Evolutionary conservation across 2,329 filamentous ascomycete species (phyloP).

Genomic region (Fusarium equiseti): DNA sequence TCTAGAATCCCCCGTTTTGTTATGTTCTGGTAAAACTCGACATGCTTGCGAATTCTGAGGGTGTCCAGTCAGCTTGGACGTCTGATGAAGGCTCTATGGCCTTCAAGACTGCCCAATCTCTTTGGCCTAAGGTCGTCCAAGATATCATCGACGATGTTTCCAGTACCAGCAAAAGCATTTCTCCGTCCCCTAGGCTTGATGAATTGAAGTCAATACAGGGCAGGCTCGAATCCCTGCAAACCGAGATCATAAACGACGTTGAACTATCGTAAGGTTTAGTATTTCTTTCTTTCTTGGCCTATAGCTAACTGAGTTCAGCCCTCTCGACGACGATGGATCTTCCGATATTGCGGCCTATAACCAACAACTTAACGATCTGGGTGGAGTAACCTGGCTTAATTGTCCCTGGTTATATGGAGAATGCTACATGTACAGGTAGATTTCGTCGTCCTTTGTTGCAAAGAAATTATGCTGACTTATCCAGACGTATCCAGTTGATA

Average conservation of each 20-base stretch:
- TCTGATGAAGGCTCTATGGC: background rate
- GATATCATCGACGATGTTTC: background rate
- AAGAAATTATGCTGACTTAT: background rate
- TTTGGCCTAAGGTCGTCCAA: background rate
- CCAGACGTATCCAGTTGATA: constrained; percentile 1
- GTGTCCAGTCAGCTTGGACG: background rate
- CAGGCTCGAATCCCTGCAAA: background rate
- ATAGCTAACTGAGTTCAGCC: background rate
- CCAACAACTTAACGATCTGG: background rate
- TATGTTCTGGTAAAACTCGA: background rate
- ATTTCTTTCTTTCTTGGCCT: rapidly evolving
- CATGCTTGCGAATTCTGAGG: background rate
- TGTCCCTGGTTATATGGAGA: constrained; percentile 21
- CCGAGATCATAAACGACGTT: background rate
- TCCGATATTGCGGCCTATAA: constrained; percentile 1
- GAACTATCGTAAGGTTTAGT: background rate
- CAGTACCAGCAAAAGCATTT: background rate
- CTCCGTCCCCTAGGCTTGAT: background rate
- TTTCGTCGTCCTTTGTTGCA: rapidly evolving
- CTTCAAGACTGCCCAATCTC: background rate
- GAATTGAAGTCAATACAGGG: background rate
- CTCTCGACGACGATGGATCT: background rate
- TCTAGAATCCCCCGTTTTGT: background rate
- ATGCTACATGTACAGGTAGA: constrained; percentile 14
- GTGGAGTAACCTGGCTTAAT: background rate